phyloP scores from a whole-genome alignment of 176 grass and related monocot genomes.

The Aechmea fasciata region DNA sequence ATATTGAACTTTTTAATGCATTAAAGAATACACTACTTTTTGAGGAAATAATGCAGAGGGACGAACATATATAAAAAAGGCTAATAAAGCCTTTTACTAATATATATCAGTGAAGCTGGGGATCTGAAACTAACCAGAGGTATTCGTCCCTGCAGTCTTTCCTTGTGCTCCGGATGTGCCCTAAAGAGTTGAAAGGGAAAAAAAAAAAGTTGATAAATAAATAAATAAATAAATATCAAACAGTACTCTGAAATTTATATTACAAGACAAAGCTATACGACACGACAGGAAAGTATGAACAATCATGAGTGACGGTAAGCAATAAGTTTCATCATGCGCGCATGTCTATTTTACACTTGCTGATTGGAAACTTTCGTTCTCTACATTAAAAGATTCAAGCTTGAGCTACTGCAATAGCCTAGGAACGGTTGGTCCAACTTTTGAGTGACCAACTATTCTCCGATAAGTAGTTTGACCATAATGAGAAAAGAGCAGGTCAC shows the following conservation, averaged over 20 bases:
- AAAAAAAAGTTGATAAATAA: conserved; percentile 16
- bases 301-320: too few species aligned
- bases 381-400: too few species aligned
- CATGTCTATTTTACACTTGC: too few species aligned
- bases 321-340: too few species aligned
- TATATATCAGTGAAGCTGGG: neutral
- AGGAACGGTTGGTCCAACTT: too few species aligned
- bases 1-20: neutral
- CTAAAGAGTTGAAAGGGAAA: conserved; percentile 28
- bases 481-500: too few species aligned
- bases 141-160: conserved; percentile 17
- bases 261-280: neutral
- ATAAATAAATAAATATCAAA: conserved; percentile 13
- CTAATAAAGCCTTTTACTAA: conserved; percentile 1
- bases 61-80: too few species aligned
- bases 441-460: too few species aligned
- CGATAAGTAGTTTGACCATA: too few species aligned
- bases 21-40: neutral
- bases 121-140: conserved; percentile 34
- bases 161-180: conserved; percentile 50
- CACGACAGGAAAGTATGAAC: too few species aligned
- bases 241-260: neutral
- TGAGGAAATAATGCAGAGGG: neutral
- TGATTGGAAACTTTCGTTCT: too few species aligned
- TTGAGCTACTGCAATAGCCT: too few species aligned